Conservation (phyloP, 129 eudicot species). For the Ambrosia artemisiifolia region DNA sequence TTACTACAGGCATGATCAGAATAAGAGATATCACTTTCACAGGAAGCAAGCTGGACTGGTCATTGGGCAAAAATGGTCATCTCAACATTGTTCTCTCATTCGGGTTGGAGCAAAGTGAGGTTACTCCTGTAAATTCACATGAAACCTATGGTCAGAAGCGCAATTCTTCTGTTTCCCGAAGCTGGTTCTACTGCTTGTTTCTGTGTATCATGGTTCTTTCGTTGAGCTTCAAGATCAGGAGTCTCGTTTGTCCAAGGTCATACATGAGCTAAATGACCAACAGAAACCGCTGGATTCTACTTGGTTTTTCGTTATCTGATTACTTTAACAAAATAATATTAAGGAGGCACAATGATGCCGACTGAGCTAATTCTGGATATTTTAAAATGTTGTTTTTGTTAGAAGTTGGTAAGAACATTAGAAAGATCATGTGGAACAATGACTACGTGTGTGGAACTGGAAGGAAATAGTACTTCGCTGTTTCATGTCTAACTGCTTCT, state of each 20-base stretch:
- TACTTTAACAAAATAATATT: constrained; percentile 38
- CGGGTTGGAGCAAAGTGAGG: constrained; percentile 34
- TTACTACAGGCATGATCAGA: constrained; percentile 82
- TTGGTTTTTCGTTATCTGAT: constrained; percentile 15
- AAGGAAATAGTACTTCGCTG: constrained; percentile 34
- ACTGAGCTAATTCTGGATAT: constrained; percentile 17
- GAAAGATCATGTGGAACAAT: constrained; percentile 13
- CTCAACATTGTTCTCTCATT: constrained; percentile 58
- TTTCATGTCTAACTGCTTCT: constrained; percentile 11
- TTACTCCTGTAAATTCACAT: constrained; percentile 19
- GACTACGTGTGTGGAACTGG: constrained; percentile 18
- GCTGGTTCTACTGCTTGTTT: constrained; percentile 56
- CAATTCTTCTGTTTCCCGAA: constrained; percentile 34
- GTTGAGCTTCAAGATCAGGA: constrained; percentile 53
- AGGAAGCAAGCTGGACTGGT: constrained; percentile 44
- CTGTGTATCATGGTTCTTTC: constrained; percentile 55
- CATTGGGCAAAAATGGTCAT: constrained; percentile 46
- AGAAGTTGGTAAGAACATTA: constrained; percentile 27
- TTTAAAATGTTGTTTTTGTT: constrained; percentile 23
- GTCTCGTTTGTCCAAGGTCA: constrained; percentile 45
- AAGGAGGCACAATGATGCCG: constrained; percentile 13
- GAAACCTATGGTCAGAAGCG: constrained; percentile 17
- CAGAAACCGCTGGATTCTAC: constrained; percentile 11
- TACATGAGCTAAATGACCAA: constrained; percentile 26
- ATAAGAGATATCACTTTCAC: constrained; percentile 42